Evolutionary conservation across 495 filamentous ascomycete species (phyloP).

Genomic region (Penicillium simplicissimum): DNA sequence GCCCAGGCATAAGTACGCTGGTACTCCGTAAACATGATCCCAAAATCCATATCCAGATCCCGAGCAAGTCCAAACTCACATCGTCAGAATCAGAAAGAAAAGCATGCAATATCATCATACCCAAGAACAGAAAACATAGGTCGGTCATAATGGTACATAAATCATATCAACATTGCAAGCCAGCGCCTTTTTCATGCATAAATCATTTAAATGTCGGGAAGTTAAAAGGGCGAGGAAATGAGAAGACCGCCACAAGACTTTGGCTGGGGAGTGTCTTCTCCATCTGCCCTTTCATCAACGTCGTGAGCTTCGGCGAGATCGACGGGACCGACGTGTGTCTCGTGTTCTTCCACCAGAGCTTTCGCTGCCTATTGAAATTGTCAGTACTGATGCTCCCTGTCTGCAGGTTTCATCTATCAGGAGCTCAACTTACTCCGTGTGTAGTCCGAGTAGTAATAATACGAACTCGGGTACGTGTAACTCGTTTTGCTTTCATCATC

Average conservation of each 20-base stretch:
- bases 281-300: slow-evolving; percentile 22
- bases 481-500: slow-evolving; percentile 47
- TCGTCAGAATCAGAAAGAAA: slow-evolving; percentile 9
- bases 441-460: slow-evolving; percentile 48
- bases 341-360: slow-evolving; percentile 53
- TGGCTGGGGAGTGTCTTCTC: slow-evolving; percentile 3
- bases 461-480: slow-evolving; percentile 47
- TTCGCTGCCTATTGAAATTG: slow-evolving; percentile 42
- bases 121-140: slow-evolving; percentile 18
- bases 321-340: slow-evolving; percentile 46
- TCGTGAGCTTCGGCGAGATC: slow-evolving; percentile 39
- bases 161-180: slow-evolving; percentile 24
- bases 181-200: slow-evolving; percentile 32
- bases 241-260: neutral
- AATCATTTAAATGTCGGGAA: slow-evolving; percentile 1
- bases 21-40: too few species aligned
- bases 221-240: neutral
- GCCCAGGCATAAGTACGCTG: too few species aligned
- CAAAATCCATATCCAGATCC: slow-evolving; percentile 17
- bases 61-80: slow-evolving; percentile 5
- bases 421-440: slow-evolving; percentile 44
- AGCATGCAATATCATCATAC: slow-evolving; percentile 17
- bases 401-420: neutral
- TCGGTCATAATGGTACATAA: slow-evolving; percentile 41
- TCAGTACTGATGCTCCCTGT: slow-evolving; percentile 10